Percentiles rank a stretch among this genome's conserved stretches.
phyloP scores from a whole-genome alignment of 148 eudicot genomes.

The Nepenthes mirabilis region DNA sequence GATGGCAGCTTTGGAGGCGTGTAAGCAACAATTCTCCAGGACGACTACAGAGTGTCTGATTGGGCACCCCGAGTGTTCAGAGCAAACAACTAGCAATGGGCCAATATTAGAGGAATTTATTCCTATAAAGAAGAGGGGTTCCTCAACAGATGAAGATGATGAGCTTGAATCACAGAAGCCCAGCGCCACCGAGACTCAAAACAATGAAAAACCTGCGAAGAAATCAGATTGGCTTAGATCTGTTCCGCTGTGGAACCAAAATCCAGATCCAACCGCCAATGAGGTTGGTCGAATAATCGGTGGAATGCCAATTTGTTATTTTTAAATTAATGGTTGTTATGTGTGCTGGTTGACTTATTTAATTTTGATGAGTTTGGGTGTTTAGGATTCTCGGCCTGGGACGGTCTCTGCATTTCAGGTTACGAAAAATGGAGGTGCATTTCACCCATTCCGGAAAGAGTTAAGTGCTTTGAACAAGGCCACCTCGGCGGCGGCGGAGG shows the following conservation, averaged over 20 bases:
- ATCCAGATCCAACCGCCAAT: background rate
- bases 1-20: conserved; percentile 3
- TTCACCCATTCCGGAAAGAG: too few species aligned
- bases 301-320: background rate
- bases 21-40: conserved; percentile 3
- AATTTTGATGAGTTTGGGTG: too few species aligned
- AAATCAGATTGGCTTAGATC: background rate
- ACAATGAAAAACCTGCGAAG: background rate
- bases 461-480: background rate
- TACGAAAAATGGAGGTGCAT: too few species aligned
- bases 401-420: too few species aligned
- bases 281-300: background rate
- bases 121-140: background rate
- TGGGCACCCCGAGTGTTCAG: background rate
- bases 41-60: background rate
- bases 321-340: background rate
- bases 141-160: background rate
- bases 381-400: too few species aligned
- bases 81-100: background rate
- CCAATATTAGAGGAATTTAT: background rate
- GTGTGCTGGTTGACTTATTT: background rate
- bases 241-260: background rate
- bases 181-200: background rate
- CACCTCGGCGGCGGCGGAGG: background rate
- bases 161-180: background rate